phyloP scores from a whole-genome alignment of 306 rosid species.

The Oxytropis ochrocephala region DNA sequence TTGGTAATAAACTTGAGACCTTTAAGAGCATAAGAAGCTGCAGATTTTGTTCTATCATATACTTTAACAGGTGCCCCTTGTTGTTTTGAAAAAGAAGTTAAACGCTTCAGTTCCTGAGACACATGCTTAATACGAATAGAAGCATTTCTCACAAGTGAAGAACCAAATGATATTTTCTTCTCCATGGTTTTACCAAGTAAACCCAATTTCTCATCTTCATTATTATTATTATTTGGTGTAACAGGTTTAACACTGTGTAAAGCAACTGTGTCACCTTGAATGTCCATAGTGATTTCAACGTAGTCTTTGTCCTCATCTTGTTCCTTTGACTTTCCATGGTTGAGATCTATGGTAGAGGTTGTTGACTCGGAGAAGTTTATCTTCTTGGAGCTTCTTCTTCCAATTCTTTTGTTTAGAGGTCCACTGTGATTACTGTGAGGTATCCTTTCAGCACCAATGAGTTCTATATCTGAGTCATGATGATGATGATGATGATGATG shows the following conservation, averaged over 20 bases:
- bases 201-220: conserved; percentile 15
- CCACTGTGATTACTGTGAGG: conserved; percentile 15
- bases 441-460: conserved; percentile 20
- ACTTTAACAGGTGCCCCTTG: background rate
- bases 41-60: conserved; percentile 38
- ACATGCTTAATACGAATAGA: conserved; percentile 39
- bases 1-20: conserved; percentile 45
- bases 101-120: conserved; percentile 46
- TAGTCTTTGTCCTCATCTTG: conserved; percentile 14
- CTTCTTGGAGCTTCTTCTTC: conserved; percentile 27
- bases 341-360: background rate
- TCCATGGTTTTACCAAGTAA: conserved; percentile 34
- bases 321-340: background rate
- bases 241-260: conserved; percentile 33
- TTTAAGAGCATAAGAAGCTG: conserved; percentile 37
- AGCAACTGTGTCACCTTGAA: conserved; percentile 40
- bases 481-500: background rate
- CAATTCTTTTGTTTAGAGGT: conserved; percentile 32
- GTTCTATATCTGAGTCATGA: conserved; percentile 31
- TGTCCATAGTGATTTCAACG: conserved; percentile 44
- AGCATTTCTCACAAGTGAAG: conserved; percentile 28
- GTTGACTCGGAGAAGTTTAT: background rate
- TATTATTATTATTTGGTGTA: background rate
- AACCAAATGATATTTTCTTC: conserved; percentile 42
- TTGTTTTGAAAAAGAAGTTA: conserved; percentile 31